Conservation (phyloP, 257 asterid species). For the Fraxinus pennsylvanica region DNA sequence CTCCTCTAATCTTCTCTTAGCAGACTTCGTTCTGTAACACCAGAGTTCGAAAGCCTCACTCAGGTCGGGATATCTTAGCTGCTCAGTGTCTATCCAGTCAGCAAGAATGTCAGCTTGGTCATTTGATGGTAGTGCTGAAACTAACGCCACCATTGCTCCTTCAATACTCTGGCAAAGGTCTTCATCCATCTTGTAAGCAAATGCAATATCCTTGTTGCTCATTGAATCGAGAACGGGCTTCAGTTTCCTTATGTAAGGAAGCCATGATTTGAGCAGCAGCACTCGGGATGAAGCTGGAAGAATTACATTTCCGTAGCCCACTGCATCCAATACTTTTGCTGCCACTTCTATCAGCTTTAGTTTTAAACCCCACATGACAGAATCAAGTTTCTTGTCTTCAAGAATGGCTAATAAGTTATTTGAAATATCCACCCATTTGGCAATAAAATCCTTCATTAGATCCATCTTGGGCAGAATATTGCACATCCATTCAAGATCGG, state of each 20-base stretch:
- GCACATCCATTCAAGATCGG: conserved; percentile 78
- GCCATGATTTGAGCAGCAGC: conserved; percentile 57
- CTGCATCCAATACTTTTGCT: conserved; percentile 70
- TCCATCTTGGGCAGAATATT: conserved; percentile 58
- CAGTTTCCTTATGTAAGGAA: conserved; percentile 64
- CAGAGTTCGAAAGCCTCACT: conserved; percentile 86
- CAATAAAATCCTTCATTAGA: conserved; percentile 61
- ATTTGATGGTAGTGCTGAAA: conserved; percentile 65
- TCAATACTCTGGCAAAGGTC: conserved; percentile 68
- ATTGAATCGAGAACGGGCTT: conserved; percentile 56
- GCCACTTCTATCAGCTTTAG: conserved; percentile 58
- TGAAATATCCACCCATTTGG: conserved; percentile 58
- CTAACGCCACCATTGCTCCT: conserved; percentile 70
- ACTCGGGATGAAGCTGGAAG: conserved; percentile 58
- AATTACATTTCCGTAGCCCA: conserved; percentile 73
- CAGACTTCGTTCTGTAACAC: conserved; percentile 78
- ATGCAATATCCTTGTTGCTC: conserved; percentile 36
- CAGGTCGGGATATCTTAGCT: conserved; percentile 62
- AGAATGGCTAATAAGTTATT: conserved; percentile 30
- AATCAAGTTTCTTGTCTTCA: conserved; percentile 44
- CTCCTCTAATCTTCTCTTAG: conserved; percentile 64
- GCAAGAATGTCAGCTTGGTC: conserved; percentile 72
- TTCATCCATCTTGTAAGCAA: conserved; percentile 62
- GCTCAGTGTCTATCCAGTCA: conserved; percentile 66
- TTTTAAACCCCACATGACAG: conserved; percentile 54